Base-by-base conservation (phyloP, 345 rosid genomes). In the Kandelia obovata region DNA sequence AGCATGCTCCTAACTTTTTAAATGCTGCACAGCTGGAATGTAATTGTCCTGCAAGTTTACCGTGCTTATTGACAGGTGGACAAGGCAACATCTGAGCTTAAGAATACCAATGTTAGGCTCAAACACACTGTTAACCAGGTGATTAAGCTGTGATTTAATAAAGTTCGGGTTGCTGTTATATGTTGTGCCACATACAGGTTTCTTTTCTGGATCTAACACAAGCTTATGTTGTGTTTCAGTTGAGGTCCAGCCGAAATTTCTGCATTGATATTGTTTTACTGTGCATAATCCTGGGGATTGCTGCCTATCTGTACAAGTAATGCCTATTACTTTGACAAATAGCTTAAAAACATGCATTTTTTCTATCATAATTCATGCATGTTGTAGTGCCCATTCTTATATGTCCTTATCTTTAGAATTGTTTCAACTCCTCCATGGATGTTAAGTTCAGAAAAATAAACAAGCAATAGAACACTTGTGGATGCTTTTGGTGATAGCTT, bases 261-360 rank as follows among this genome's bases (percentile, higher is more conserved):
- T 96, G 99, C 75, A 85, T 96, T 32, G 99, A 96, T 80, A 92
- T 96, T 69, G 71, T 96, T 68, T 76, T 96, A 73, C 49, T 92
- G 87, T 86, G 92, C 75, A 83, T 96, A 75, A 86, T 96, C 67
- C 84, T 96, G 63, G 98, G 99, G 35, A 90, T 92, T n/a, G 98
- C 99, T 65, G 98, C 99, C 74, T 96, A 96, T 75, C 75, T 96
- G 55, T 96, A 96, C 98, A 96, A 96, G 99, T 92, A 86, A 89
- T 64, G 68, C 71, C 62, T 71, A 32, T 73, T 63, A 49, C 62
- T 64, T 53, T 58, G 28, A 53, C 52, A 32, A 69, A 32, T 66
- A 37, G 26, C 61, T 37, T 51, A 25, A 30, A 65, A 28, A 30
- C 43, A 26, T 32, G n/a, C 31, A 56, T 43, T 3, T 13, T 43